Conservation (phyloP, 345 rosid genomes). For the Salix viminalis region DNA sequence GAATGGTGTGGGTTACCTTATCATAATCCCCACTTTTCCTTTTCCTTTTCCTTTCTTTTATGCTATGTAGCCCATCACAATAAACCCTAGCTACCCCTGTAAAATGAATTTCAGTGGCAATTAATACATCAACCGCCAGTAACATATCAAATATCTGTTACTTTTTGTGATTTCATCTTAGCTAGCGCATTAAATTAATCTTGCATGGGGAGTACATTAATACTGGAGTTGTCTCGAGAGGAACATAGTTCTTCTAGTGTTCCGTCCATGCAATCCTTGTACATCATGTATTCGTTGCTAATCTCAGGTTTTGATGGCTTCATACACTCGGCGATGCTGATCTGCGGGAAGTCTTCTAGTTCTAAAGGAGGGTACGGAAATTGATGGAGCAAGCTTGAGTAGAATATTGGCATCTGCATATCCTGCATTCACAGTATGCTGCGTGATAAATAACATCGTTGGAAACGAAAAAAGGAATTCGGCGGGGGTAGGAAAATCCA, state of each 20-base stretch:
- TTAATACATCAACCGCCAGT: conserved; percentile 1
- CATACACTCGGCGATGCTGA: conserved; percentile 28
- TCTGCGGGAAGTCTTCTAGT: conserved; percentile 50
- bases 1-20: neutral
- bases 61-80: conserved; percentile 10
- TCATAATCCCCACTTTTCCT: conserved; percentile 9
- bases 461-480: neutral
- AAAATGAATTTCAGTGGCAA: conserved; percentile 9
- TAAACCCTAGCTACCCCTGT: conserved; percentile 11
- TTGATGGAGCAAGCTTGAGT: conserved; percentile 31
- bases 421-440: conserved; percentile 25
- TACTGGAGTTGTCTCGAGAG: conserved; percentile 24
- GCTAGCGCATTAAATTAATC: conserved; percentile 7
- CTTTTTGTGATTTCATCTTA: neutral
- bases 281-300: conserved; percentile 29
- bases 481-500: neutral
- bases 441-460: neutral
- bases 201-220: conserved; percentile 21
- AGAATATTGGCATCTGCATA: conserved; percentile 21
- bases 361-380: conserved; percentile 42
- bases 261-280: conserved; percentile 37
- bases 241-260: conserved; percentile 41
- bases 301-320: conserved; percentile 19
- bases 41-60: neutral
- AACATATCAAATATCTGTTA: neutral